Conservation (phyloP, 306 rosid genomes). For the Lathyrus tuberosus region DNA sequence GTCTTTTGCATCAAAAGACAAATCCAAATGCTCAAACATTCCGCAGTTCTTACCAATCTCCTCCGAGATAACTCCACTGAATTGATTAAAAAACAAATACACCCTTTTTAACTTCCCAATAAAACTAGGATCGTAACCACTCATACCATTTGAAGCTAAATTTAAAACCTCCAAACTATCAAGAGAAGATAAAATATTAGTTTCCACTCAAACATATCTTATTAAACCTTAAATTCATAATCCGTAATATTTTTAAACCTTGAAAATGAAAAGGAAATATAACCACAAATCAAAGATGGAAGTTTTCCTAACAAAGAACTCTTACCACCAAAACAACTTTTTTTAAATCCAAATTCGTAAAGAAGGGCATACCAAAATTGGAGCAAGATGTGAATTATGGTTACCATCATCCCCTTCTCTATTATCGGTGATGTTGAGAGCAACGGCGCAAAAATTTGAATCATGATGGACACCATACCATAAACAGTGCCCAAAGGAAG, state of each 20-base stretch:
- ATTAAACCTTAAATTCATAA: conserved; percentile 77
- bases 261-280: conserved; percentile 41
- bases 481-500: no score
- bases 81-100: conserved; percentile 60
- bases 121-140: conserved; percentile 69
- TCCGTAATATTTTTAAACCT: conserved; percentile 55
- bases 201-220: conserved; percentile 67
- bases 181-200: conserved; percentile 47
- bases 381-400: conserved; percentile 43
- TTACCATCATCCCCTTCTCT: neutral
- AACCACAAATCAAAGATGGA: conserved; percentile 56
- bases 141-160: conserved; percentile 68
- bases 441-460: no score
- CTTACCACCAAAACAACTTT: conserved; percentile 42
- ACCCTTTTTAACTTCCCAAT: conserved; percentile 61
- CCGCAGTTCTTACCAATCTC: conserved; percentile 72
- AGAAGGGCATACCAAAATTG: conserved; percentile 55
- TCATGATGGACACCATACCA: no score
- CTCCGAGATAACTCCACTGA: conserved; percentile 58
- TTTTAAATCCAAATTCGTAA: conserved; percentile 66
- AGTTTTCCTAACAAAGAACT: conserved; percentile 65
- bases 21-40: conserved; percentile 80
- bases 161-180: conserved; percentile 65
- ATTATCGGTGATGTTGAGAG: no score
- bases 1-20: conserved; percentile 56